phyloP scores from a whole-genome alignment of 768 basidiomycete species.

The Russula virescens region DNA sequence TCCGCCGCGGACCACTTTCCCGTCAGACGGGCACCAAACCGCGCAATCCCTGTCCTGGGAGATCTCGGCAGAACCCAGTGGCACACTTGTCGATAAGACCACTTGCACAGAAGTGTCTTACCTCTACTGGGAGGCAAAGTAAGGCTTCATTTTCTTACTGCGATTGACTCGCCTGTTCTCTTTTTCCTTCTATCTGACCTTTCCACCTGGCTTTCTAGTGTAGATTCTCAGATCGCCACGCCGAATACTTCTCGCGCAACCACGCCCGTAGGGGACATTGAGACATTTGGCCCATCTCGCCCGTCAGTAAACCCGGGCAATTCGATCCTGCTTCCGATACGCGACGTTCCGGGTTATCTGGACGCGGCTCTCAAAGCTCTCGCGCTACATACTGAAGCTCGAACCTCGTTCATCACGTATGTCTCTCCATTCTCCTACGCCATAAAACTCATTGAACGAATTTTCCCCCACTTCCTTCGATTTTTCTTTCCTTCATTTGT shows the following conservation, averaged over 20 bases:
- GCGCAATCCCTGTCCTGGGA: slow-evolving; percentile 6
- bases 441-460: neutral
- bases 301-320: neutral
- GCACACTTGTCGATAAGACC: slow-evolving; percentile 6
- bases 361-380: slow-evolving; percentile 32
- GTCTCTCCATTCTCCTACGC: slow-evolving; percentile 26
- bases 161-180: neutral
- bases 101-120: slow-evolving; percentile 10
- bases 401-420: slow-evolving; percentile 44
- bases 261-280: neutral
- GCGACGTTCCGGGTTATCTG: slow-evolving; percentile 34
- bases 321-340: slow-evolving; percentile 28
- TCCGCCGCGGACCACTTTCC: neutral
- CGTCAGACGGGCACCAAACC: neutral
- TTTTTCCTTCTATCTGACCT: neutral
- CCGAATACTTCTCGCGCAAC: neutral
- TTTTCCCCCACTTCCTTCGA: neutral
- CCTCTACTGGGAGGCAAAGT: slow-evolving; percentile 17
- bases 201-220: neutral
- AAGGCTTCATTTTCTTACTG: neutral
- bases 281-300: slow-evolving; percentile 9
- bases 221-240: neutral
- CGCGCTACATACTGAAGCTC: slow-evolving; percentile 38
- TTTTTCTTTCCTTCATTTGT: neutral
- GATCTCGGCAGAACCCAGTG: slow-evolving; percentile 8